phyloP scores from a whole-genome alignment of 495 filamentous ascomycete species.

The Haplographium delicatum region DNA sequence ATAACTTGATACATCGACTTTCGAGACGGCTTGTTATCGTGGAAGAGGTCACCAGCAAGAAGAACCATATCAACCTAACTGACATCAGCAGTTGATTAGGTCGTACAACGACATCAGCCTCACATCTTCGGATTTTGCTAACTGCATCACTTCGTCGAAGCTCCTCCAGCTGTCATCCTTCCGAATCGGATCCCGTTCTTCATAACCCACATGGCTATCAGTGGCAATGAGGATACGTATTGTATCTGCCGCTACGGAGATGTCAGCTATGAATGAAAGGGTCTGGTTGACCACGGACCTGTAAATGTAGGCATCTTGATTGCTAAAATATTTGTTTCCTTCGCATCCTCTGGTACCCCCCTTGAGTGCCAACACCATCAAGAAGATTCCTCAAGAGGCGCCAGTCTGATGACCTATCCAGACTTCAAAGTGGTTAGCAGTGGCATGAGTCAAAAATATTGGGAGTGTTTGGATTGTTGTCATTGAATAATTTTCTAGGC shows the following conservation, averaged over 20 bases:
- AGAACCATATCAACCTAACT: slow-evolving; percentile 82
- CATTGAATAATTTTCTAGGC: too few species aligned
- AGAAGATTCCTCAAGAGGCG: too few species aligned
- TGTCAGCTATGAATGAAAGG: neutral
- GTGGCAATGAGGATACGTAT: slow-evolving; percentile 93
- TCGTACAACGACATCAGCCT: neutral
- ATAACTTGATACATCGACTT: slow-evolving; percentile 97
- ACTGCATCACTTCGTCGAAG: slow-evolving; percentile 92
- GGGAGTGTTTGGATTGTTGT: too few species aligned
- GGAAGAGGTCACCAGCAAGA: slow-evolving; percentile 90
- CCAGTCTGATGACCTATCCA: too few species aligned
- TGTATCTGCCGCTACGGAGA: slow-evolving; percentile 63
- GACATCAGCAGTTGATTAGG: neutral
- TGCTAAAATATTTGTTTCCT: neutral
- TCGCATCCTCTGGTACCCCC: slow-evolving; percentile 2
- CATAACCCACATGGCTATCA: slow-evolving; percentile 96
- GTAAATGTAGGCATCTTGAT: slow-evolving; percentile 17
- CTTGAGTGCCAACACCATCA: too few species aligned
- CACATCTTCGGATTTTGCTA: slow-evolving; percentile 81
- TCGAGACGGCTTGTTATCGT: slow-evolving; percentile 96
- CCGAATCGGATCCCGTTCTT: slow-evolving; percentile 86
- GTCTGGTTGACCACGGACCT: slow-evolving; percentile 6
- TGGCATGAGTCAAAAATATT: too few species aligned
- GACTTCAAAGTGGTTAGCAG: too few species aligned
- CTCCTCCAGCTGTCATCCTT: slow-evolving; percentile 96